Conservation (phyloP, 2,329 filamentous ascomycete species). For the Calonectria honghensis region DNA sequence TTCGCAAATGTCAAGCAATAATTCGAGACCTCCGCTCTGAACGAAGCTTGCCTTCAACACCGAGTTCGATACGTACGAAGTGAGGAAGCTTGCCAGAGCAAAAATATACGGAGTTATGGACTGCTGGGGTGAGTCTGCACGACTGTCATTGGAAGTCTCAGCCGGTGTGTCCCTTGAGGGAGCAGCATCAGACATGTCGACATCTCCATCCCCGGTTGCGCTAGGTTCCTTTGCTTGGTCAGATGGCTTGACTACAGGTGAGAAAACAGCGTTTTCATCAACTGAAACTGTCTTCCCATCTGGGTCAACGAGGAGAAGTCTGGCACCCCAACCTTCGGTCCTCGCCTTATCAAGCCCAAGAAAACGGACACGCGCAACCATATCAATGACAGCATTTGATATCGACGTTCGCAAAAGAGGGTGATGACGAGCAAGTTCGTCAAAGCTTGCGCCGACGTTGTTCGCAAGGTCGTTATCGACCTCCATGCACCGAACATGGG, state of each 20-base stretch:
- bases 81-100: constrained; percentile 85
- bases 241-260: constrained; percentile 53
- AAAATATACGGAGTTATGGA: constrained; percentile 82
- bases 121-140: constrained; percentile 53
- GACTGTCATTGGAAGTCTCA: constrained; percentile 43
- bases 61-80: constrained; percentile 83
- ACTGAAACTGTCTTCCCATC: constrained; percentile 72
- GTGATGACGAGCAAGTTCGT: constrained; percentile 96
- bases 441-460: constrained; percentile 88
- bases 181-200: constrained; percentile 79
- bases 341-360: constrained; percentile 83
- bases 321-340: constrained; percentile 83
- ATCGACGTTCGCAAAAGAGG: constrained; percentile 88
- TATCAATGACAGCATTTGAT: constrained; percentile 88
- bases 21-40: constrained; percentile 86
- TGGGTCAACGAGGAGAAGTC: constrained; percentile 79
- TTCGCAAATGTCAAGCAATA: constrained; percentile 88
- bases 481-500: constrained; percentile 90
- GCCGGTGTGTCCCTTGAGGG: constrained; percentile 40
- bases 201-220: constrained; percentile 67
- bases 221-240: constrained; percentile 64
- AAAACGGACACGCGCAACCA: constrained; percentile 88
- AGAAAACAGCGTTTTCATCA: constrained; percentile 71
- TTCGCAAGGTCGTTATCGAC: constrained; percentile 81
- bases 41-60: constrained; percentile 84